Percentiles rank a stretch among this genome's conserved stretches.
These are phyloP conservation scores for Immersiporthe knoxdaviesiana DNA, from an alignment of 2,329 filamentous ascomycete species.

Conservation along the genomic window DNA sequence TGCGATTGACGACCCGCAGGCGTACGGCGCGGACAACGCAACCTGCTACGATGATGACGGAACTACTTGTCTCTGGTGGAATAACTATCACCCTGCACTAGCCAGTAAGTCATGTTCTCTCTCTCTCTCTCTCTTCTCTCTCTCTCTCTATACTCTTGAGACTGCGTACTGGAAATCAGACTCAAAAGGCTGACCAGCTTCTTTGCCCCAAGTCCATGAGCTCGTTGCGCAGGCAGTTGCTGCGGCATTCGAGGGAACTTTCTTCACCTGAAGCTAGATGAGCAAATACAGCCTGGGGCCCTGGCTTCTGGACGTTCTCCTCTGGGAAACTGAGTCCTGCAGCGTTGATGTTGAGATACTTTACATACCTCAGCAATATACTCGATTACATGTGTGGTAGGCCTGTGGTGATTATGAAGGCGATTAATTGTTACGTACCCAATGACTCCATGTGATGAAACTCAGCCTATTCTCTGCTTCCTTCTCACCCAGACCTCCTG, in stretches of 20 bases:
- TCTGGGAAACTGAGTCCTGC: no score
- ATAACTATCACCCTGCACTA: slow-evolving; percentile 47
- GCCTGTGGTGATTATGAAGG: background rate
- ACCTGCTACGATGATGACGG: slow-evolving; percentile 48
- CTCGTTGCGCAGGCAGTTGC: slow-evolving; percentile 45
- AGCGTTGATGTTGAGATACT: background rate
- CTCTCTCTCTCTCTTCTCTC: no score
- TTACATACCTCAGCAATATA: background rate
- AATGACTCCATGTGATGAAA: background rate
- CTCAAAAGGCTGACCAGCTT: background rate
- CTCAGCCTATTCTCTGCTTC: slow-evolving; percentile 27
- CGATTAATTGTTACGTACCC: background rate
- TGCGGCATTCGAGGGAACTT: slow-evolving; percentile 36
- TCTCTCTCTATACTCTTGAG: no score
- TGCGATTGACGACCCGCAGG: slow-evolving; percentile 45
- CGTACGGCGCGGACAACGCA: slow-evolving; percentile 47
- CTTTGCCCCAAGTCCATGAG: slow-evolving; percentile 32
- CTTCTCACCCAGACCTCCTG: slow-evolving; percentile 29
- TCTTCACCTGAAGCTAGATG: slow-evolving; percentile 36
- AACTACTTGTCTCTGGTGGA: slow-evolving; percentile 49
- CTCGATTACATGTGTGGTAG: background rate
- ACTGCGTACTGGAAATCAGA: no score
- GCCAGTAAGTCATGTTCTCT: slow-evolving; percentile 36
- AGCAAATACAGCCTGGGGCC: background rate
- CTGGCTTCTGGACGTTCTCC: background rate